Evolutionary conservation across 2,329 filamentous ascomycete species (phyloP).

Genomic region (Leptodontidium sp.): DNA sequence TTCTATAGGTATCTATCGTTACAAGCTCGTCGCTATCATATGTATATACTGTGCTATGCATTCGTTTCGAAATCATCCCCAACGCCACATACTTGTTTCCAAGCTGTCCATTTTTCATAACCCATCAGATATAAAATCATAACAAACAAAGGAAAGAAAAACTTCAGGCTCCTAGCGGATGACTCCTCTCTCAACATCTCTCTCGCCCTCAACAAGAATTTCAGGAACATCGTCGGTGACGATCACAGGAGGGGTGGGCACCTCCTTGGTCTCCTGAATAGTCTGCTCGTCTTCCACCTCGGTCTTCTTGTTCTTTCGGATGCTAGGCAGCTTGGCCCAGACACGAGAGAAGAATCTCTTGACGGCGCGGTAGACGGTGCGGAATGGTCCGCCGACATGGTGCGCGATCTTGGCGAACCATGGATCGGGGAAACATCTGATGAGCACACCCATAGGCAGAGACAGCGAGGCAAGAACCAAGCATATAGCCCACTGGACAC

Average conservation of each 20-base stretch:
- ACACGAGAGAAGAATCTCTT: constrained; percentile 14
- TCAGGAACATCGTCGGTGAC: constrained; percentile 21
- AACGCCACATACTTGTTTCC: background rate
- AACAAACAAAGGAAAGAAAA: background rate
- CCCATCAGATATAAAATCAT: background rate
- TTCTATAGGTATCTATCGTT: no score
- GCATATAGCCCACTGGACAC: constrained; percentile 86
- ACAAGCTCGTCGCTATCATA: constrained; percentile 1
- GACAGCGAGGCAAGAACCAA: constrained; percentile 85
- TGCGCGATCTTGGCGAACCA: constrained; percentile 19
- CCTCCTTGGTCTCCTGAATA: constrained; percentile 6
- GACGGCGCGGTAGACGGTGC: constrained; percentile 13
- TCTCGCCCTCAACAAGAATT: constrained; percentile 20
- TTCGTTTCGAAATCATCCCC: background rate
- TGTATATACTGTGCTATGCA: constrained; percentile 2
- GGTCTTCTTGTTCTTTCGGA: constrained; percentile 19
- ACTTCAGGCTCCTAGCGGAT: background rate
- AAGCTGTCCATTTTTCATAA: constrained; percentile 3
- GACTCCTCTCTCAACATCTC: constrained; percentile 21
- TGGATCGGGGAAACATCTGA: constrained; percentile 19
- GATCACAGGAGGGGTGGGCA: constrained; percentile 15
- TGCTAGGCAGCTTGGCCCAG: constrained; percentile 14
- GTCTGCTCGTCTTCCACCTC: background rate
- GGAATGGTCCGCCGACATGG: constrained; percentile 15
- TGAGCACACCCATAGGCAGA: constrained; percentile 71